These are phyloP conservation scores for Trichoderma arundinaceum DNA, from an alignment of 2,329 filamentous ascomycete species.

Conservation along the genomic window DNA sequence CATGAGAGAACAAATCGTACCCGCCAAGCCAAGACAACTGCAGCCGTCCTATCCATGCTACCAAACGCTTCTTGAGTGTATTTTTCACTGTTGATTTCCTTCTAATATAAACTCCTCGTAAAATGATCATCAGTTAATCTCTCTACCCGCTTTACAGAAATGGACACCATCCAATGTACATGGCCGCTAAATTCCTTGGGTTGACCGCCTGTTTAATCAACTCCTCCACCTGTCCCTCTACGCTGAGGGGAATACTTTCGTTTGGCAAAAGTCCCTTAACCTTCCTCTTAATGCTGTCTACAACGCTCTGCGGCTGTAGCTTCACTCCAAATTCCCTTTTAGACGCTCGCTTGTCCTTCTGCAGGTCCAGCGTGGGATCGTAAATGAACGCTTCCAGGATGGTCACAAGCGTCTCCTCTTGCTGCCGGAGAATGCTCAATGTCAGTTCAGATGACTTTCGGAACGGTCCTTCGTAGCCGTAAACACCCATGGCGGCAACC, in stretches of 20 bases:
- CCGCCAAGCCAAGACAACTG: background rate
- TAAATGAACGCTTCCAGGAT: slow-evolving; percentile 97
- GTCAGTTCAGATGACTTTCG: slow-evolving; percentile 89
- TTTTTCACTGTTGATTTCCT: too few relatives aligned
- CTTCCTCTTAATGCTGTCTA: slow-evolving; percentile 88
- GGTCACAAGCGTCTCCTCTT: slow-evolving; percentile 96
- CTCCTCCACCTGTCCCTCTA: slow-evolving; percentile 97
- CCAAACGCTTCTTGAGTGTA: background rate
- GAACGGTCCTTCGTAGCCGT: slow-evolving; percentile 93
- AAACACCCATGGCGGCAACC: slow-evolving; percentile 95
- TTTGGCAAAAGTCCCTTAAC: slow-evolving; percentile 81
- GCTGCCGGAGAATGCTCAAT: slow-evolving; percentile 79
- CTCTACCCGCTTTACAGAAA: slow-evolving; percentile 51
- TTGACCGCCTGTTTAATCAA: slow-evolving; percentile 86
- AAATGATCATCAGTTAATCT: background rate
- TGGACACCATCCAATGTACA: slow-evolving; percentile 95
- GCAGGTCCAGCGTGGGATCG: slow-evolving; percentile 92
- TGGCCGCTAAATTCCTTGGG: slow-evolving; percentile 78
- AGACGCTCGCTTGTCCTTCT: slow-evolving; percentile 64
- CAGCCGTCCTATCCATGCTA: background rate
- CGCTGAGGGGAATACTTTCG: slow-evolving; percentile 89
- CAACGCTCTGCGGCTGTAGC: slow-evolving; percentile 71
- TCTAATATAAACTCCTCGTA: too few relatives aligned
- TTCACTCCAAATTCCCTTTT: slow-evolving; percentile 51
- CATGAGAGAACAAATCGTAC: background rate